Base-by-base conservation (phyloP, 2,329 filamentous ascomycete genomes). In the Ceratocystiopsis brevicomis region DNA sequence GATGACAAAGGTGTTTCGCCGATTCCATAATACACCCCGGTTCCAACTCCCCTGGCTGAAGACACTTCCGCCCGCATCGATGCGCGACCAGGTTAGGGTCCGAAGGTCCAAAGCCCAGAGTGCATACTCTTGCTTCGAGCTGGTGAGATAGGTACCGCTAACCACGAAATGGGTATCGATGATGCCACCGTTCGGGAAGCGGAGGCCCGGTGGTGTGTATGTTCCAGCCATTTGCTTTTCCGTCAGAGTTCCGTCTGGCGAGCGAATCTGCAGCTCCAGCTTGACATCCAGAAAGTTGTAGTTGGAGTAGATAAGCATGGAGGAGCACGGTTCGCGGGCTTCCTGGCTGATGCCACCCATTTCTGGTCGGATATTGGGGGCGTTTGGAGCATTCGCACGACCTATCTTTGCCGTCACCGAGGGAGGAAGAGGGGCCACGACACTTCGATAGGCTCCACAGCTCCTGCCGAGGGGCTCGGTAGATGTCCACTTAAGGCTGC, bases 41-140 rank as follows among this genome's bases (percentile, higher is more conserved):
- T 98, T 98, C 90, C 90, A 98, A 59, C 88, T 96, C 38, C 90
- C 90, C 57, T 94, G 85, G 54, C 84, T 88, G 59, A 98, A 96
- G 3, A 96, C 87, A 48, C 78, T 87, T 10, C 83, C 87, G 19
- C 87, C 88, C 0, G 87, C 90, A 60, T 98, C 90, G 50, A 98
- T 96, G 10, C 88, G 81, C 44, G 81, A 87, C 90, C 90, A 98
- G 0, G 81, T 90, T 43, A 98, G 63, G 1, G 79, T 90, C 46
- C 80, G 76, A 44, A 98, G 62, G 55, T 98, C 87, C 40, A 98
- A 64, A 2, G 90, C 88, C 90, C 90, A 98, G 1, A 98, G 68
- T 0, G 90, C 88, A 60, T 96, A 98, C 58, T 98, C 90, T 57
- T 96, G 88, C 61, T 95, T 96, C 1, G 88, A 95, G 1, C 88